A percentile compares a stretch with the other conserved stretches of the same genome.
Evolutionary conservation across 345 rosid species (phyloP).

Genomic region (Heritiera fomes): DNA sequence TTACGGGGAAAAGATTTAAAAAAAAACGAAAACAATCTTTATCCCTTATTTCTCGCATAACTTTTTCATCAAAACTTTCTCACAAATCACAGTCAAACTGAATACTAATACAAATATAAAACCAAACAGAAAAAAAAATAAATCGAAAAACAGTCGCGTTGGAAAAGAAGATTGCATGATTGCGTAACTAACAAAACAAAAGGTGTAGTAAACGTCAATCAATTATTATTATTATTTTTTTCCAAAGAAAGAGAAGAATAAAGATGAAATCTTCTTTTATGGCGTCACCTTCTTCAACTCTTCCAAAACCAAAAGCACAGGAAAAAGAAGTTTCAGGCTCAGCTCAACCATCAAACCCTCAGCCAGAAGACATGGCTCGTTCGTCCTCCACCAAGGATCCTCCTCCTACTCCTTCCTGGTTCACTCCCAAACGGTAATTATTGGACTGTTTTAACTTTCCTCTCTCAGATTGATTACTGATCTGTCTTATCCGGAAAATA

Average conservation of each 20-base stretch:
- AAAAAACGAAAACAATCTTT: no score
- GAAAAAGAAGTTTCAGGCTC: background rate
- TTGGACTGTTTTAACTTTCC: no score
- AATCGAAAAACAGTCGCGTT: no score
- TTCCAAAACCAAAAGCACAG: background rate
- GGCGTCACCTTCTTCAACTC: background rate
- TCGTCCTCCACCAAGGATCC: slow-evolving; percentile 12
- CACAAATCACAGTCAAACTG: no score
- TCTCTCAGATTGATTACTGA: background rate
- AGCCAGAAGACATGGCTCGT: slow-evolving; percentile 28
- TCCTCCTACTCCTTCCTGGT: slow-evolving; percentile 45
- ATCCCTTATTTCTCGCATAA: no score
- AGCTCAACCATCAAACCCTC: background rate
- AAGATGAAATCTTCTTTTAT: background rate
- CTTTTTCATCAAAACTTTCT: no score
- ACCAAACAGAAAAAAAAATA: no score
- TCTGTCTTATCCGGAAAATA: background rate
- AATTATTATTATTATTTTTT: no score
- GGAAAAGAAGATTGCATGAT: background rate
- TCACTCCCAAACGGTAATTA: slow-evolving; percentile 54
- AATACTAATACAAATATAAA: no score
- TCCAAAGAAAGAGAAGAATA: no score
- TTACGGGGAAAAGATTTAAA: no score
- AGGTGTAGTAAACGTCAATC: background rate
- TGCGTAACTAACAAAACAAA: background rate